phyloP scores from a whole-genome alignment of 2,329 filamentous ascomycete species.

The Aspergillus sp. region DNA sequence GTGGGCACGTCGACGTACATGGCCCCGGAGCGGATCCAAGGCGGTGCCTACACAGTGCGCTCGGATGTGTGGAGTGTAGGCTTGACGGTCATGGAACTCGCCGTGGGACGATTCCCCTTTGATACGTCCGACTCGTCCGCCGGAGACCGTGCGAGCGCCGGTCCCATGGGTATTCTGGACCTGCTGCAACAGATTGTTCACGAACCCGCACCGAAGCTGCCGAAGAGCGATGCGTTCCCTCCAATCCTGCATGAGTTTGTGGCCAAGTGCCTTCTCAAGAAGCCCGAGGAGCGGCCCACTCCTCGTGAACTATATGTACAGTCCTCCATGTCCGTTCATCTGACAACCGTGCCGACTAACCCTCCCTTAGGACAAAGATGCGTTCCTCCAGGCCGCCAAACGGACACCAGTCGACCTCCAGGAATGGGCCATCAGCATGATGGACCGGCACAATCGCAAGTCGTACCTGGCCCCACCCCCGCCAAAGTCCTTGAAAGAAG shows the following conservation, averaged over 20 bases:
- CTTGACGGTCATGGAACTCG: constrained; percentile 91
- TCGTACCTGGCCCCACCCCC: constrained; percentile 84
- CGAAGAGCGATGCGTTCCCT: constrained; percentile 97
- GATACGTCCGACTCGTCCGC: constrained; percentile 77
- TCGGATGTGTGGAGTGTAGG: constrained; percentile 99
- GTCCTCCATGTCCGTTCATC: not conserved
- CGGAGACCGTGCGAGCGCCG: constrained; percentile 62
- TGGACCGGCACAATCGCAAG: constrained; percentile 93
- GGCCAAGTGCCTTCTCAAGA: constrained; percentile 90
- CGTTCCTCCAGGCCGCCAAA: constrained; percentile 94
- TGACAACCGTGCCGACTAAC: constrained; percentile 22
- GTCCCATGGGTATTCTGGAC: constrained; percentile 91
- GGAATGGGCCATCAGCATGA: constrained; percentile 90
- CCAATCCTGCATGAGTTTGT: constrained; percentile 95
- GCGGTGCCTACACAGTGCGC: constrained; percentile 95
- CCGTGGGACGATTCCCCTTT: constrained; percentile 96
- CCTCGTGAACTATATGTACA: constrained; percentile 86
- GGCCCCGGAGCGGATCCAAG: constrained; percentile 97
- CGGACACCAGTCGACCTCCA: constrained; percentile 90
- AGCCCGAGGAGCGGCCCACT: constrained; percentile 82
- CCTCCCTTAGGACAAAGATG: constrained; percentile 71
- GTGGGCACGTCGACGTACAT: constrained; percentile 99
- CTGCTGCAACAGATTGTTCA: constrained; percentile 96
- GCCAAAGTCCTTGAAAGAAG: constrained; percentile 68
- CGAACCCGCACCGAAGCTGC: constrained; percentile 87